Base-by-base conservation (phyloP, 371 early-diverging fungal genomes). In the Sporodiniella umbellata region DNA sequence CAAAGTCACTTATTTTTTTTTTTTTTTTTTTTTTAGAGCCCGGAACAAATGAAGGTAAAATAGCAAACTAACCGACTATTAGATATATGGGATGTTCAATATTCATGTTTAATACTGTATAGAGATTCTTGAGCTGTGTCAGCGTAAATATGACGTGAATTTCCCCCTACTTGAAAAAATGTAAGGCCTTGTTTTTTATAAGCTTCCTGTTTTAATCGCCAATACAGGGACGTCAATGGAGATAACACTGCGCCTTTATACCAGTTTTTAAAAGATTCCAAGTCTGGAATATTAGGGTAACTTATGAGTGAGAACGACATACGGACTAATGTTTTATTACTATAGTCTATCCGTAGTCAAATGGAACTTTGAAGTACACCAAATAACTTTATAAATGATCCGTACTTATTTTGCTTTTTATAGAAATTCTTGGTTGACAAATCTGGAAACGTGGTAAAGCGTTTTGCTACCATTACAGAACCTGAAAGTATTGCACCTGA, bases 121-220 rank as follows among this genome's bases (percentile, higher is more conserved):
- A 56, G 62, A 62, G 12, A 62, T 62, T 18, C 23, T 56, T 12
- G 45, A 49, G 12, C 24, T 48, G 18, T 48, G 89, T 62, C 60
- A 70, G 45, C 38, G 55, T 25, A 89, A 79, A 58, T 89, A 82
- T 45, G 84, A 80, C 24, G 88, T 90, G 24, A 72, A 75, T 1
- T 95, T 94, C 78, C 86, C 86, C 19, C 64, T 97, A 35, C 86
- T 93, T 75, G 83, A 86, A 38, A 92, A 92, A 67, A 75, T 93
- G 58, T 70, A 58, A 58, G 58, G n/a, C n/a, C n/a, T n/a, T n/a
- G n/a, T n/a, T n/a, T n/a, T n/a, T n/a, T n/a, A n/a, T n/a, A n/a
- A n/a, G n/a, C n/a, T n/a, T n/a, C n/a, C n/a, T n/a, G n/a, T n/a
- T n/a, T n/a, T n/a, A n/a, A n/a, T n/a, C n/a, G n/a, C n/a, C n/a